Base-by-base conservation (phyloP, 768 basidiomycete genomes). In the Candolleomyces eurysporus region DNA sequence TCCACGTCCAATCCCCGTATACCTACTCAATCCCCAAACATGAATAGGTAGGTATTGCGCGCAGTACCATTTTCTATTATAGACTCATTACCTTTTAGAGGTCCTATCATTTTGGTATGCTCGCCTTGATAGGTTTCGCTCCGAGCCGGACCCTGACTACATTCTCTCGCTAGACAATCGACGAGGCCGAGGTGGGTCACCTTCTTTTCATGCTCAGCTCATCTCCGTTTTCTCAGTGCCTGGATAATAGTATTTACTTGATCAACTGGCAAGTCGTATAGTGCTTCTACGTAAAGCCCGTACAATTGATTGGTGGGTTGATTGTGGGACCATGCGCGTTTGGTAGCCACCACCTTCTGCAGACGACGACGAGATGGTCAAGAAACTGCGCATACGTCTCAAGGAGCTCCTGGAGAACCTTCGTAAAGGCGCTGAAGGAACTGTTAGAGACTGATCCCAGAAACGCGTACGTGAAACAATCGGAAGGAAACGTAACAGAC, bases 351-450 rank as follows among this genome's bases (percentile, higher is more conserved):
- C 76, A 2, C 76, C 76, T 6, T 73, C 72, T 31, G 48, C 65
- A 10, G 75, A 77, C 40, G 76, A 78, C 54, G 75, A 78, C 59
- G 75, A 76, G 32, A 57, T 78, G 13, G 67, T 73, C 31, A 75
- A 75, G 66, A 76, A 75, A 26, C 67, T 78, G 3, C 67, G 78
- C 26, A 71, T 62, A 57, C 71, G 76, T 22, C 64, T 79, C 7
- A 67, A 74, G 59, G 76, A 75, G 39, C 62, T 77, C 30, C 63
- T 79, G n/a, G 54, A 69, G 1, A 72, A 73, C 14, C 61, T 78
- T 19, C 64, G 78, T 16, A 61, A 63, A 11, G 76, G 76, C 0
- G 76, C 78, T 2, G 78, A 79, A 63, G 78, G 76, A 17, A 58
- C 57, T 16, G 14, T 52, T 17, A 50, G 36, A 16, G 57, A 26